phyloP scores from a whole-genome alignment of 768 basidiomycete species.

The Ramaria sp. region DNA sequence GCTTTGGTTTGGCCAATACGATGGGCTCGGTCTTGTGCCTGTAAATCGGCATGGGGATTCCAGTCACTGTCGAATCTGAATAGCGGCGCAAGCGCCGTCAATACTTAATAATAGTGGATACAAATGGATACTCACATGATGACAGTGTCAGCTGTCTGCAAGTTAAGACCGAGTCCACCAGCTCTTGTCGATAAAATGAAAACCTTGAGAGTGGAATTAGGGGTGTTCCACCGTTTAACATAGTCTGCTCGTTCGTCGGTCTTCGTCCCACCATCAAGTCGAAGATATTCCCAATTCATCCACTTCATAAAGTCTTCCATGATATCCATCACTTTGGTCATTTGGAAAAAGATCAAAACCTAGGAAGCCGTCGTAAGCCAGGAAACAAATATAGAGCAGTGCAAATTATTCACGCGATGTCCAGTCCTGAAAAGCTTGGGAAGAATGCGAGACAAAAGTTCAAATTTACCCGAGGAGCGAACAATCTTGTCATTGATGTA shows the following conservation, averaged over 20 bases:
- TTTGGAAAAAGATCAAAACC: constrained; percentile 99
- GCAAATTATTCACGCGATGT: constrained; percentile 54
- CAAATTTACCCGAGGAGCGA: constrained; percentile 87
- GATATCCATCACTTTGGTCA: constrained; percentile 99
- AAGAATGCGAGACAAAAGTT: constrained; percentile 79
- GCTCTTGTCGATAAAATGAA: constrained; percentile 93
- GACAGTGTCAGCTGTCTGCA: constrained; percentile 95
- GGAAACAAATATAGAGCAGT: background rate
- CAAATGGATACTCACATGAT: constrained; percentile 56
- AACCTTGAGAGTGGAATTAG: constrained; percentile 74
- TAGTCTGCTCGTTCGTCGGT: constrained; percentile 88
- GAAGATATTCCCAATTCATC: constrained; percentile 78
- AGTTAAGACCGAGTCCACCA: constrained; percentile 86
- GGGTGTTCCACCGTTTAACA: constrained; percentile 83
- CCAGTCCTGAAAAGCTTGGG: constrained; percentile 91
- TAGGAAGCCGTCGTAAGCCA: constrained; percentile 18
- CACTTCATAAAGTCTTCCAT: constrained; percentile 92
- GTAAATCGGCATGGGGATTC: constrained; percentile 99
- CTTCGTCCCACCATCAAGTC: constrained; percentile 94
- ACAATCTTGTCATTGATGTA: constrained; percentile 77
- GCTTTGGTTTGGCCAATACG: constrained; percentile 99
- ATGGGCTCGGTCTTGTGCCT: constrained; percentile 98
- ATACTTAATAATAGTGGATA: background rate
- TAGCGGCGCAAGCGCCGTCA: constrained; percentile 3
- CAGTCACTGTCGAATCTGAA: constrained; percentile 72